Evolutionary conservation across 2,329 filamentous ascomycete genomes (phyloP).

Genomic region (Parastagonospora avenae): DNA sequence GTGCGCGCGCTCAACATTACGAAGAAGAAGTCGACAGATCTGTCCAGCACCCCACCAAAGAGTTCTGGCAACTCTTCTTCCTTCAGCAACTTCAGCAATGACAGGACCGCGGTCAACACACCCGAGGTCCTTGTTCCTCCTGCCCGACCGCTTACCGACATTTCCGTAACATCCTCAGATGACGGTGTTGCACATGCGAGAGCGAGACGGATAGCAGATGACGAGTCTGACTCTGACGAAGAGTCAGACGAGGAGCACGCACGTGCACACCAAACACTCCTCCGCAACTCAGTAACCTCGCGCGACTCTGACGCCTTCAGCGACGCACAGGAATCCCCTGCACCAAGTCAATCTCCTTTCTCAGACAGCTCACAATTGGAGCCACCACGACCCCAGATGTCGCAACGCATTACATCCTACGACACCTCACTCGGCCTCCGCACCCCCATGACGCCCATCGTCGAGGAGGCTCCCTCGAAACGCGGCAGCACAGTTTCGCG

Average conservation of each 20-base stretch:
- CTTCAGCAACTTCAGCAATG: conserved; percentile 18
- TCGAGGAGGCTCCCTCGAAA: conserved; percentile 52
- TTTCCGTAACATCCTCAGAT: conserved; percentile 39
- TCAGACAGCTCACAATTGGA: conserved; percentile 36
- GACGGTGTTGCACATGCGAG: conserved; percentile 40
- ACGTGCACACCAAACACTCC: conserved; percentile 37
- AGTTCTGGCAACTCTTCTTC: conserved; percentile 27
- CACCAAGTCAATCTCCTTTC: conserved; percentile 38
- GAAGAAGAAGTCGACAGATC: conserved; percentile 42
- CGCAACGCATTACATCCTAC: conserved; percentile 39
- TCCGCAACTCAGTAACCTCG: conserved; percentile 28
- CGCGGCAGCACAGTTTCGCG: conserved; percentile 36
- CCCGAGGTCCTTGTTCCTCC: conserved; percentile 30
- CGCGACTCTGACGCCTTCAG: conserved; percentile 37
- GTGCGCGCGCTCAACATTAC: conserved; percentile 54
- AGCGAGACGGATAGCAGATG: conserved; percentile 29
- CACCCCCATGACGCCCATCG: conserved; percentile 51
- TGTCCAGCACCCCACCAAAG: conserved; percentile 28
- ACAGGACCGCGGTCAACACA: conserved; percentile 30
- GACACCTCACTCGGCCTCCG: conserved; percentile 33
- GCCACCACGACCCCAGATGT: conserved; percentile 27
- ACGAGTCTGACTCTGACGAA: conserved; percentile 40
- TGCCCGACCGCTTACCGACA: conserved; percentile 36
- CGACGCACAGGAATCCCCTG: conserved; percentile 46
- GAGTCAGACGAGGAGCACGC: conserved; percentile 39